Conservation (phyloP, 768 basidiomycete genomes). For the Rhizopogon sp. region DNA sequence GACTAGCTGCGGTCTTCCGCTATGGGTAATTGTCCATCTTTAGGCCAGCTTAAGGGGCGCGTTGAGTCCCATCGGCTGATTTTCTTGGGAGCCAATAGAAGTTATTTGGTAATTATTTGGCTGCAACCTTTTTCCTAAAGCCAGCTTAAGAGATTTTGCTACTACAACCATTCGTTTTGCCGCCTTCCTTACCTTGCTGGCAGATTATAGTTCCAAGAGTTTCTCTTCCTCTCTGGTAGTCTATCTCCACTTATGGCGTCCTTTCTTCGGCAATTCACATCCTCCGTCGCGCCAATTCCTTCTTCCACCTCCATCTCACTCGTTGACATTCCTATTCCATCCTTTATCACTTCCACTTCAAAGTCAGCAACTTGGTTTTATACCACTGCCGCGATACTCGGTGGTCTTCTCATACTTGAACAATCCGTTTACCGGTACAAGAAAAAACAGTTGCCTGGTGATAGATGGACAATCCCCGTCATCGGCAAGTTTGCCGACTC, state of each 20-base stretch:
- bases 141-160: too few species aligned
- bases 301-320: slow-evolving; percentile 37
- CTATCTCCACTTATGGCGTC: slow-evolving; percentile 25
- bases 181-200: neutral
- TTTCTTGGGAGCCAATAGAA: too few species aligned
- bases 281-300: slow-evolving; percentile 32
- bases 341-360: slow-evolving; percentile 33
- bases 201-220: neutral
- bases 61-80: too few species aligned
- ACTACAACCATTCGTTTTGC: too few species aligned
- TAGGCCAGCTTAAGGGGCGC: too few species aligned
- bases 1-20: too few species aligned
- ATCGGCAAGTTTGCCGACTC: slow-evolving; percentile 97
- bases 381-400: slow-evolving; percentile 64
- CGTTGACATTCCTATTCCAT: slow-evolving; percentile 42
- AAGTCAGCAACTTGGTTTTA: slow-evolving; percentile 46
- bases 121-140: too few species aligned
- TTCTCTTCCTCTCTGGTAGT: neutral
- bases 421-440: slow-evolving; percentile 86
- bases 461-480: slow-evolving; percentile 91
- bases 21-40: too few species aligned
- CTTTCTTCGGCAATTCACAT: slow-evolving; percentile 22
- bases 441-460: slow-evolving; percentile 85
- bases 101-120: too few species aligned
- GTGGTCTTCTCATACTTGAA: slow-evolving; percentile 78